These are phyloP conservation scores for Scedosporium minutisporum DNA, from an alignment of 2,329 filamentous ascomycete genomes.

Conservation along the genomic window DNA sequence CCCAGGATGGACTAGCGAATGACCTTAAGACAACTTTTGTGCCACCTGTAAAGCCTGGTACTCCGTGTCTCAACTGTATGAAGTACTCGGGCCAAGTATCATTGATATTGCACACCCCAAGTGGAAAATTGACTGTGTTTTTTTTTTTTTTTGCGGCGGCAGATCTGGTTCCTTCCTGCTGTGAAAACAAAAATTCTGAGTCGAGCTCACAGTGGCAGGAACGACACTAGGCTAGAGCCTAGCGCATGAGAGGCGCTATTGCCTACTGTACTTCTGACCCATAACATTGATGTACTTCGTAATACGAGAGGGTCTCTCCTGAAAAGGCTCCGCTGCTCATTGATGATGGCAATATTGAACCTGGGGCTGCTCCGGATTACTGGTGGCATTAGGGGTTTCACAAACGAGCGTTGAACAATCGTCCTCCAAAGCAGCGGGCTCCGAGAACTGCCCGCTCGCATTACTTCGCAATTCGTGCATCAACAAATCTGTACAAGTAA, in stretches of 20 bases:
- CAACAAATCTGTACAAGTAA: too few relatives aligned
- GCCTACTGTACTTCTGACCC: background rate
- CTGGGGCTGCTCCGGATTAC: background rate
- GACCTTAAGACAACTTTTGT: constrained; percentile 1
- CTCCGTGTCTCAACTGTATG: background rate
- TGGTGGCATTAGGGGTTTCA: background rate
- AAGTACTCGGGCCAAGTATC: too few relatives aligned
- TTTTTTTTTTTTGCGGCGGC: background rate
- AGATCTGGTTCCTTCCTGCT: background rate
- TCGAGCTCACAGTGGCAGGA: background rate
- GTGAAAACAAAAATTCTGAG: background rate
- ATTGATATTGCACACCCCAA: too few relatives aligned
- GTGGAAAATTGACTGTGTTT: background rate
- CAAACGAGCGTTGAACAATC: too few relatives aligned
- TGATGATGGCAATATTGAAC: background rate
- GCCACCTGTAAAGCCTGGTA: background rate
- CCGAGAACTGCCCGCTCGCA: too few relatives aligned
- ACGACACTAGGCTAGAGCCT: background rate
- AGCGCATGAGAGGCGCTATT: background rate
- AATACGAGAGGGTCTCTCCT: background rate
- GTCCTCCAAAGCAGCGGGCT: too few relatives aligned
- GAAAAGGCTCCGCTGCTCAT: background rate
- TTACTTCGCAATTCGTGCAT: too few relatives aligned
- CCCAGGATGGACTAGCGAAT: constrained; percentile 2
- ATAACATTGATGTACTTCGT: background rate